Evolutionary conservation across 2,329 filamentous ascomycete species (phyloP).

Genomic region (Phyllosticta citrichinensis): DNA sequence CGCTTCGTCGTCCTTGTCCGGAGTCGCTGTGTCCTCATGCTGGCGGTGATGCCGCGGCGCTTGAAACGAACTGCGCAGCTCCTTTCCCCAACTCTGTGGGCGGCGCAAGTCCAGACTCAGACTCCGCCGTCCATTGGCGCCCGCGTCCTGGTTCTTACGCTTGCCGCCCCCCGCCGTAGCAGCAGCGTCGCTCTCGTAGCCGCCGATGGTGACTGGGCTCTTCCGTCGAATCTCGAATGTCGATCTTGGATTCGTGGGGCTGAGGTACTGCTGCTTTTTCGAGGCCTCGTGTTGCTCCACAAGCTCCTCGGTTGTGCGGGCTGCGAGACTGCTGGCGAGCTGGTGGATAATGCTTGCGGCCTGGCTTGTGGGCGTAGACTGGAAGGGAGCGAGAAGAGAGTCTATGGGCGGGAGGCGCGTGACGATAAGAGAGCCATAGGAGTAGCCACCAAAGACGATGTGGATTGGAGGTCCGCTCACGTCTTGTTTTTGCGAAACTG

Average conservation of each 20-base stretch:
- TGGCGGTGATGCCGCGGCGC: neutral
- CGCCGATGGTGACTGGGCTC: constrained; percentile 31
- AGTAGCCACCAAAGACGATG: constrained; percentile 68
- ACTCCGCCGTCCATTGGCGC: neutral
- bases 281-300: constrained; percentile 2
- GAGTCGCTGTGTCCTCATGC: neutral
- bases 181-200: constrained; percentile 36
- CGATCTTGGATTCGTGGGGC: neutral
- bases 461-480: constrained; percentile 14
- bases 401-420: constrained; percentile 54
- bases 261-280: constrained; percentile 14
- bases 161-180: constrained; percentile 18
- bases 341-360: constrained; percentile 59
- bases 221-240: neutral
- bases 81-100: neutral
- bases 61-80: neutral
- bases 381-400: constrained; percentile 50
- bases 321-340: constrained; percentile 58
- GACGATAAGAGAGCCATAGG: constrained; percentile 79
- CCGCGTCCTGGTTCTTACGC: constrained; percentile 27
- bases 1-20: neutral
- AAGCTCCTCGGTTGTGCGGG: constrained; percentile 47
- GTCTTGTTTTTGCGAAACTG: neutral
- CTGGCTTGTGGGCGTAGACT: constrained; percentile 38
- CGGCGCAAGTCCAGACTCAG: neutral